These are phyloP conservation scores for Quercus dentata DNA, from an alignment of 306 rosid genomes.

Conservation along the genomic window DNA sequence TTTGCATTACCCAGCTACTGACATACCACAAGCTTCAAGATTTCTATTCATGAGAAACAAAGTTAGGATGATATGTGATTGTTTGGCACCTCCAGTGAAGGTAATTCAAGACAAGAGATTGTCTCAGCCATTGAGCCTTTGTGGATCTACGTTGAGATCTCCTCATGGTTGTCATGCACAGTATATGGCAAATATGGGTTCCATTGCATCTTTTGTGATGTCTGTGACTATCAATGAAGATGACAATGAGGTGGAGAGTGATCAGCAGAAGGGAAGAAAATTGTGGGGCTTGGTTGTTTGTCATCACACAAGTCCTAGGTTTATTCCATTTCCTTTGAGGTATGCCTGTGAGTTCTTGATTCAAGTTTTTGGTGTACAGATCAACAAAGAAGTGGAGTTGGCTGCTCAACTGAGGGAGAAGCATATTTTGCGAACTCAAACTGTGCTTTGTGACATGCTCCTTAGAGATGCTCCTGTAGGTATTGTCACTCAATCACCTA, in stretches of 20 bases:
- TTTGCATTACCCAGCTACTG: constrained; percentile 48
- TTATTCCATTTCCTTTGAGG: constrained; percentile 45
- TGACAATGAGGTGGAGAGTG: constrained; percentile 26
- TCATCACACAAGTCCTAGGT: constrained; percentile 44
- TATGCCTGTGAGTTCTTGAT: constrained; percentile 51
- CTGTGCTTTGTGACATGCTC: constrained; percentile 51
- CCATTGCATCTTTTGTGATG: constrained; percentile 43
- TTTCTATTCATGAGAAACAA: constrained; percentile 47
- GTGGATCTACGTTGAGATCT: constrained; percentile 39
- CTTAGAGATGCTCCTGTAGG: constrained; percentile 41
- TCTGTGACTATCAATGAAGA: constrained; percentile 34
- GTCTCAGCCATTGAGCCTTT: constrained; percentile 37
- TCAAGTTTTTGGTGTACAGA: constrained; percentile 44
- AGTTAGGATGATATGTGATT: constrained; percentile 46
- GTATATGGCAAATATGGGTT: constrained; percentile 45
- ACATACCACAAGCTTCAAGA: constrained; percentile 45
- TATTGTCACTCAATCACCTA: constrained; percentile 36
- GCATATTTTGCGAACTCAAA: constrained; percentile 32
- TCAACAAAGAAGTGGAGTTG: constrained; percentile 40
- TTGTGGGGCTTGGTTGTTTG: constrained; percentile 49
- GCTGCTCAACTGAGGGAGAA: constrained; percentile 41
- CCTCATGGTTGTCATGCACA: constrained; percentile 45
- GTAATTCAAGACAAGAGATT: constrained; percentile 35
- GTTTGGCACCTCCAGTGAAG: constrained; percentile 43
- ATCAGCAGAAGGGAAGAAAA: constrained; percentile 38